Base-by-base conservation (phyloP, 345 rosid species). In the Cardiospermum halicacabum region DNA sequence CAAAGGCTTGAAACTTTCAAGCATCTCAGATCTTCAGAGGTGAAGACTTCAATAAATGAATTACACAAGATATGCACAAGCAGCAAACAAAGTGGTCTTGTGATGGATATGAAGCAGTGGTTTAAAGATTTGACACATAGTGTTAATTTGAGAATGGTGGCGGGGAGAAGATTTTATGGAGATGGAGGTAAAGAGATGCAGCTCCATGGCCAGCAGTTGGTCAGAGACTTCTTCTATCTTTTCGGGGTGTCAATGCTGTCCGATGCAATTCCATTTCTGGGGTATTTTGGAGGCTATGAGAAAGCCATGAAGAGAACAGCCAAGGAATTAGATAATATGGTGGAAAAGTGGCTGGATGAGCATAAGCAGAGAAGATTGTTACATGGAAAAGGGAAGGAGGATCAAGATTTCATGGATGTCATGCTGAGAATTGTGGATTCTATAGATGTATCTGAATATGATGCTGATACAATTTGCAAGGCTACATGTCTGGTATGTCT, bases 391-490 rank as follows among this genome's bases (percentile, higher is more conserved):
- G 10, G 16, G 0, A 54, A 68, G 25, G 24, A 62, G 32, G 72
- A 72, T 18, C 25, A 63, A 36, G 86, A 77, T 69, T 74, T 82
- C 80, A 53, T 77, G 68, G 80, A 77, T 65, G 72, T 66, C 47
- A 67, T 79, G 77, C 66, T 82, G 31, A 54, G 39, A 45, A 57
- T 69, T 62, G 37, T 63, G 15, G 82, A 75, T 9, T 15, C 30
- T 19, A 8, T n/a, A 1, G 18, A 4, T 11, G 10, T 75, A 48
- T 32, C 71, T 13, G 40, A 26, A n/a, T 72, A 30, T 2, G 59
- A 75, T 1, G 64, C 45, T 1, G 77, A 79, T n/a, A 75, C 80
- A 34, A 56, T 72, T 13, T 62, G 34, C 63, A 60, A 75, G 66
- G 77, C 75, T 0, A 75, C 77, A 28, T 69, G 82, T 60, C 63